Base-by-base conservation (phyloP, 179 eudicot species). In the Patellifolia procumbens region DNA sequence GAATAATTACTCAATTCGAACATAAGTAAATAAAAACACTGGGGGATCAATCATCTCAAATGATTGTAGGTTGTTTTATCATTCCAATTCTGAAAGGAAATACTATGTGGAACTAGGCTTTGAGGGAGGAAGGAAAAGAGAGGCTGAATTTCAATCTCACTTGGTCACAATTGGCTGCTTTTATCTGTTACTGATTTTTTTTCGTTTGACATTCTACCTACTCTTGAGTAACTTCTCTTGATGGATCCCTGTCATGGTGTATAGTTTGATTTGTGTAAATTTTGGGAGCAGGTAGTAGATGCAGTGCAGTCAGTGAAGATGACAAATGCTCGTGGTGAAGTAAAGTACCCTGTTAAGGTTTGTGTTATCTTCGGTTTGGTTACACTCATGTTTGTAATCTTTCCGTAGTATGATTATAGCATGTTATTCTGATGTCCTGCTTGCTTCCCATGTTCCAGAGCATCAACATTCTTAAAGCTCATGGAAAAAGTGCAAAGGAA, bases 331-430 rank as follows among this genome's bases (percentile, higher is more conserved):
- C 88, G 99, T 56, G 98, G 98, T 68, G 99, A 93, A 85, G 78
- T 90, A 70, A 93, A 83, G 79, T 95, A 95, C 83, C 99, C 99
- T 43, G 93, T 95, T 80, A 95, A 95, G 99, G 99, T 95, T 65
- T 60, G 85, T 81, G 39, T 28, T 61, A 60, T 49, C 16, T 7
- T 32, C 39, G 62, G 32, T 31, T 69, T 16, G 42, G 59, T 48
- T 31, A 60, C 43, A 43, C 10, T 34, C 7, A 20, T 74, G n/a
- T n/a, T n/a, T n/a, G n/a, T n/a, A n/a, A n/a, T n/a, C n/a, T n/a
- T n/a, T n/a, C n/a, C n/a, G 53, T 48, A 35, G 42, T 49, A 51
- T 19, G 46, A 32, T 66, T 63, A 24, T 56, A 15, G 39, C 29
- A 53, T 28, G 12, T 22, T 10, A 8, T 43, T 65, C 28, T 77